Evolutionary conservation across 768 basidiomycete species (phyloP).

Genomic region (Crassisporium funariophilum): DNA sequence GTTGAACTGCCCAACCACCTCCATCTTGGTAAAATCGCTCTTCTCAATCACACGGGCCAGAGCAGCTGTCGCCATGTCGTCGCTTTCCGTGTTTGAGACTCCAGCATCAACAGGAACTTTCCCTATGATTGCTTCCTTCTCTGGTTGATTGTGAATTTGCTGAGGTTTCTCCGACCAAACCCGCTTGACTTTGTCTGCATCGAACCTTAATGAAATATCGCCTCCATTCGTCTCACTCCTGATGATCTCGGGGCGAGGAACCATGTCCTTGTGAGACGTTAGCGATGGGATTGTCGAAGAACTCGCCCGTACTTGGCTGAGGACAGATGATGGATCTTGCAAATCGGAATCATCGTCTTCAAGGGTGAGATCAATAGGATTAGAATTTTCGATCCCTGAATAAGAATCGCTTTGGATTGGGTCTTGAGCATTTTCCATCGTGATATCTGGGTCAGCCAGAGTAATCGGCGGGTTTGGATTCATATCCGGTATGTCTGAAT

Average conservation of each 20-base stretch:
- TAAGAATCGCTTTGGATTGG: too few relatives aligned
- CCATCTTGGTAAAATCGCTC: constrained; percentile 82
- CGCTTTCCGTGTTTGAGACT: constrained; percentile 45
- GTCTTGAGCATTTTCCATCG: background rate
- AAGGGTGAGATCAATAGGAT: background rate
- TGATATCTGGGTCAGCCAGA: background rate
- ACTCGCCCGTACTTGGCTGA: constrained; percentile 18
- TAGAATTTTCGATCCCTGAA: background rate
- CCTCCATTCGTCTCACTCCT: constrained; percentile 28
- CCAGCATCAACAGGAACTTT: constrained; percentile 39
- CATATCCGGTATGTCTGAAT: background rate
- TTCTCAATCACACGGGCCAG: constrained; percentile 88
- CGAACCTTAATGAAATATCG: constrained; percentile 31
- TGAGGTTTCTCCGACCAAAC: constrained; percentile 17
- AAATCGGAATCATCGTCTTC: constrained; percentile 20
- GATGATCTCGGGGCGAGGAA: constrained; percentile 42
- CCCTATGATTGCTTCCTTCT: background rate
- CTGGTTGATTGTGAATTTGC: constrained; percentile 4
- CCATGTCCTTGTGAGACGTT: constrained; percentile 10
- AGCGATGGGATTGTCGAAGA: constrained; percentile 13
- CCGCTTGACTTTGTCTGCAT: constrained; percentile 24
- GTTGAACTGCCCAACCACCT: constrained; percentile 92
- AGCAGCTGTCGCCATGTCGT: constrained; percentile 59
- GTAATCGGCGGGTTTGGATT: too few relatives aligned
- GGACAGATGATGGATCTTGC: constrained; percentile 18